Percentiles rank a stretch among this genome's conserved stretches.
Evolutionary conservation across 352 stramenopile genomes (phyloP).

Genomic region (Blastocystis sp.): DNA sequence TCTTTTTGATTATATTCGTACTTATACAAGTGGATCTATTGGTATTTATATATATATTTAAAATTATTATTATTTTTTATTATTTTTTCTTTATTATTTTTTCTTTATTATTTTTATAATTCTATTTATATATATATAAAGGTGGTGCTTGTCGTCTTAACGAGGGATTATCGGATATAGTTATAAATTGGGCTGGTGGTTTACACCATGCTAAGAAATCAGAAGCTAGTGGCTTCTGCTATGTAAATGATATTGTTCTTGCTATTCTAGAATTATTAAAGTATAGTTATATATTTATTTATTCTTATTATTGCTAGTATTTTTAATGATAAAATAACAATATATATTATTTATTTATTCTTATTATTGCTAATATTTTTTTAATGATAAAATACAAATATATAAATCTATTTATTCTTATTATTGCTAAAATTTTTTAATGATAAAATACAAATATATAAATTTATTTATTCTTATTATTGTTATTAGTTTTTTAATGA

Average conservation of each 20-base stretch:
- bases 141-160: constrained; percentile 82
- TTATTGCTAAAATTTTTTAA: too few relatives aligned
- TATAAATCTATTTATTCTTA: too few relatives aligned
- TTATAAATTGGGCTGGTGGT: constrained; percentile 95
- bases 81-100: not conserved
- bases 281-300: constrained; percentile 38
- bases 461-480: too few relatives aligned
- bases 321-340: too few relatives aligned
- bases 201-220: constrained; percentile 94
- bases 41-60: constrained; percentile 44
- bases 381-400: too few relatives aligned
- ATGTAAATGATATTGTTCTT: constrained; percentile 95
- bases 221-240: constrained; percentile 93
- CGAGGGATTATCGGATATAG: constrained; percentile 75
- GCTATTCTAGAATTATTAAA: constrained; percentile 93
- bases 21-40: constrained; percentile 86
- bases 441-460: too few relatives aligned
- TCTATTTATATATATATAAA: constrained; percentile 1
- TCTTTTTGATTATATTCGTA: constrained; percentile 91
- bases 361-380: too few relatives aligned
- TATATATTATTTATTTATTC: too few relatives aligned
- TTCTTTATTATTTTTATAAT: not conserved
- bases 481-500: too few relatives aligned
- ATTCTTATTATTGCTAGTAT: too few relatives aligned
- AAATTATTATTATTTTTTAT: not conserved